These are phyloP conservation scores for Brassica cretica DNA, from an alignment of 345 rosid species.

Conservation along the genomic window DNA sequence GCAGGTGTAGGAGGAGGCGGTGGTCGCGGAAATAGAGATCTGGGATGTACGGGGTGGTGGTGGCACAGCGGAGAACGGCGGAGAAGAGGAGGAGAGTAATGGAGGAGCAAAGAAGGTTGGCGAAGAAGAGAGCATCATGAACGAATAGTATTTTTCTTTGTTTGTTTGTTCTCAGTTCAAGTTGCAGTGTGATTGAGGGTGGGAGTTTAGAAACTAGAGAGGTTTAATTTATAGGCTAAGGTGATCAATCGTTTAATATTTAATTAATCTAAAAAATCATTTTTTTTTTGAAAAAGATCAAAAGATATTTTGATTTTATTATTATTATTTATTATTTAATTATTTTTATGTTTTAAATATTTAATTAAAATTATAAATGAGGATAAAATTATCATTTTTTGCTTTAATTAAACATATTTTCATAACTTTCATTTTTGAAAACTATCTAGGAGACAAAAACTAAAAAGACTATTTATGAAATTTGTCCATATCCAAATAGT, in stretches of 20 bases:
- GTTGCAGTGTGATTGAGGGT: background rate
- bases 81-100: slow-evolving; percentile 1
- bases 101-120: slow-evolving; percentile 21
- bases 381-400: too few species aligned
- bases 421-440: too few species aligned
- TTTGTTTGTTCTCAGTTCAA: background rate
- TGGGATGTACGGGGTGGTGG: slow-evolving; percentile 12
- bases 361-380: too few species aligned
- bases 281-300: too few species aligned
- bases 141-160: background rate
- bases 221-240: background rate
- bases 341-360: too few species aligned
- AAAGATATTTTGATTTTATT: too few species aligned
- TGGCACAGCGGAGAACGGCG: background rate
- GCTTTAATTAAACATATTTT: too few species aligned
- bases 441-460: too few species aligned
- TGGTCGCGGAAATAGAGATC: background rate
- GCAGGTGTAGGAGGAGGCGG: slow-evolving; percentile 23
- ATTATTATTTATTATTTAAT: too few species aligned
- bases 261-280: too few species aligned
- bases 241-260: background rate
- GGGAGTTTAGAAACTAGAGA: background rate
- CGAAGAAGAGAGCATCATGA: slow-evolving; percentile 38
- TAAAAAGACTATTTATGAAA: too few species aligned
- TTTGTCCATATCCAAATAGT: too few species aligned